phyloP scores from a whole-genome alignment of 306 rosid genomes.

The Dalbergia cochinchinensis region DNA sequence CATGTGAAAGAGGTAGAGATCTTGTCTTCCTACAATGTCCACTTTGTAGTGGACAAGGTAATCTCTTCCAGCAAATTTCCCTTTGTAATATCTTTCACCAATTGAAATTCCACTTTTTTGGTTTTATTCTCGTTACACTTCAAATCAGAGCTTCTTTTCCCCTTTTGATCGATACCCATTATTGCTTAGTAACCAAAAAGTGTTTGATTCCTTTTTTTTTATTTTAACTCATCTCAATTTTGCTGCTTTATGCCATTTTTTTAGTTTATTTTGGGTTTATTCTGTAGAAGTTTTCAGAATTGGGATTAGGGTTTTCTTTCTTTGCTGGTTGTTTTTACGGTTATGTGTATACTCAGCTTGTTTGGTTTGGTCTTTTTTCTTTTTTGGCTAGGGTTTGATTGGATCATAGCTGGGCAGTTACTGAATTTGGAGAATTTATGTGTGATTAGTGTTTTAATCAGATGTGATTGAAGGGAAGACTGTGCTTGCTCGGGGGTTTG shows the following conservation, averaged over 20 bases:
- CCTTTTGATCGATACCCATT: conserved; percentile 56
- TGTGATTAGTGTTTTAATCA: conserved; percentile 48
- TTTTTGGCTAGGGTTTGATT: conserved; percentile 53
- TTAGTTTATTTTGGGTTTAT: background rate
- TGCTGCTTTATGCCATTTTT: conserved; percentile 8
- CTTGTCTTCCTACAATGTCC: conserved; percentile 54
- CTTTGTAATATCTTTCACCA: conserved; percentile 41
- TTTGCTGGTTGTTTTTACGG: conserved; percentile 11
- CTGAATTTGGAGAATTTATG: conserved; percentile 47
- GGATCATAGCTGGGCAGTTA: conserved; percentile 46
- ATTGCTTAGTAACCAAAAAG: conserved; percentile 40
- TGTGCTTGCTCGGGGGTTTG: conserved; percentile 36
- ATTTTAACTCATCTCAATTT: conserved; percentile 18
- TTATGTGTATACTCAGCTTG: conserved; percentile 25
- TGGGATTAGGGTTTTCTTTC: conserved; percentile 52
- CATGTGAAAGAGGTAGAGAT: conserved; percentile 43
- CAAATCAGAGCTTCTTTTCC: conserved; percentile 46
- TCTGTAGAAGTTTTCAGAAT: background rate
- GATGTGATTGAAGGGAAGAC: conserved; percentile 40
- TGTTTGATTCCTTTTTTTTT: conserved; percentile 44
- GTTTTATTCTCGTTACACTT: conserved; percentile 42
- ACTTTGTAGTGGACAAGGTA: conserved; percentile 50
- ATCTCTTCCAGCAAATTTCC: conserved; percentile 39
- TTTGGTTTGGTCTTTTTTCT: conserved; percentile 34
- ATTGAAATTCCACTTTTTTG: conserved; percentile 33